Base-by-base conservation (phyloP, 2,329 filamentous ascomycete species). In the Hyphodiscus sp. region DNA sequence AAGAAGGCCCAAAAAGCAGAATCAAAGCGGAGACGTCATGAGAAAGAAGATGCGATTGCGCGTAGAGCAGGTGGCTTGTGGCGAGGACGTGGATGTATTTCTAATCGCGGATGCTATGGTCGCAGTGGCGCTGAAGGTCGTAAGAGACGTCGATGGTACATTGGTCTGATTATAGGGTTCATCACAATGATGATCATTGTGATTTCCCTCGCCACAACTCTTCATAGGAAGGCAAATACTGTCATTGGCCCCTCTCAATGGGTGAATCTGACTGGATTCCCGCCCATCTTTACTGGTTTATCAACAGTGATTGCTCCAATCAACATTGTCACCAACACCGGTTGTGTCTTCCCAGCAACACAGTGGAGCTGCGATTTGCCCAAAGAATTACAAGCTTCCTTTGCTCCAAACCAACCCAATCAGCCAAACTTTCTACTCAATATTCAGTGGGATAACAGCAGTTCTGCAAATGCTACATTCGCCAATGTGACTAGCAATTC, bases 291-390 rank as follows among this genome's bases (percentile, higher is more conserved):
- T 1, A 92, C 88, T 0, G 92, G 91, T 0, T 78, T 92, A 18
- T 78, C 89, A 56, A 95, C 89, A 0, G 79, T 96, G 16, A 81
- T 87, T 16, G 86, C 86, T 5, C 82, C 90, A 0, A 80, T 88
- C 61, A 83, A 86, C 48, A 78, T 79, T 0, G 72, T 78, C 1
- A 73, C 81, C n/a, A 78, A 82, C 51, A 81, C 80, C 20, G 81
- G 80, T 7, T 97, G 91, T 61, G 83, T 91, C 3, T 74, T 77
- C 8, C 86, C 86, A 0, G 76, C 82, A 2, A 88, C 87, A 0
- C 70, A 94, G 51, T 97, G 91, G 91, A 95, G 87, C 66, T 97
- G 91, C 68, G 80, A 85, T 11, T 70, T 95, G 16, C 90, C 91
- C 2, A 90, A 90, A 66, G 89, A 91, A 61, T 72, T 89, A 55